Evolutionary conservation across 192 early-diverging fungal genomes (phyloP).

Genomic region (Coemansia biformis): DNA sequence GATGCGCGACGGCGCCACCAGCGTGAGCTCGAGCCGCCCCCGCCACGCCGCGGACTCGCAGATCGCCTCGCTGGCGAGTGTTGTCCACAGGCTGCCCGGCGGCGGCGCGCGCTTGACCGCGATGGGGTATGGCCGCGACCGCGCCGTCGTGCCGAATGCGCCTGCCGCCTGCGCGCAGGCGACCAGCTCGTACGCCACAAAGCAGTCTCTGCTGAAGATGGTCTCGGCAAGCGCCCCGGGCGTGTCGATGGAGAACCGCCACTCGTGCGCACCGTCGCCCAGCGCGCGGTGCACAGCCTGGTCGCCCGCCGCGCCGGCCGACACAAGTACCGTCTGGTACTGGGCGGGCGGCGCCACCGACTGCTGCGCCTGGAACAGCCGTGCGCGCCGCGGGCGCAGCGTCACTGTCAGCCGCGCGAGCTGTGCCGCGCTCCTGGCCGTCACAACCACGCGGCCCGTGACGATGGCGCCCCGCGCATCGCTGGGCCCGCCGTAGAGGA

Average conservation of each 20-base stretch:
- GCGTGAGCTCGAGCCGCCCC: slow-evolving; percentile 22
- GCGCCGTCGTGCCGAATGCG: slow-evolving; percentile 3
- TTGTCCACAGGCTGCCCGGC: slow-evolving; percentile 25
- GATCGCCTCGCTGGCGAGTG: slow-evolving; percentile 23
- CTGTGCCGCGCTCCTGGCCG: slow-evolving; percentile 10
- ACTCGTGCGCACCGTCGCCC: slow-evolving; percentile 19
- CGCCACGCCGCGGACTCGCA: slow-evolving; percentile 33
- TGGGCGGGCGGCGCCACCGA: slow-evolving; percentile 14
- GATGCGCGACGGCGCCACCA: slow-evolving; percentile 27
- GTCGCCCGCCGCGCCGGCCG: slow-evolving; percentile 11
- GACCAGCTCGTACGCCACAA: slow-evolving; percentile 41
- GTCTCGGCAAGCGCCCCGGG: slow-evolving; percentile 38
- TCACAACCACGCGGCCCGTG: slow-evolving; percentile 31
- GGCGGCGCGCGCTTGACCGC: slow-evolving; percentile 35
- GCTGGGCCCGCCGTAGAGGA: slow-evolving; percentile 34
- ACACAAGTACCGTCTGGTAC: slow-evolving; percentile 15
- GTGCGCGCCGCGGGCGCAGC: slow-evolving; percentile 31
- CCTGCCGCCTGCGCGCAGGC: slow-evolving; percentile 21
- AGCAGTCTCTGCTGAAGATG: slow-evolving; percentile 11
- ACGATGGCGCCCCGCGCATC: slow-evolving; percentile 24
- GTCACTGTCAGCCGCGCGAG: slow-evolving; percentile 22
- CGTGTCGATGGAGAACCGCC: slow-evolving; percentile 29
- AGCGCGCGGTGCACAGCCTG: slow-evolving; percentile 11
- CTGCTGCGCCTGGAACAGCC: slow-evolving; percentile 31
- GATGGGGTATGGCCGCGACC: slow-evolving; percentile 21